A percentile compares a stretch with the other conserved stretches of the same genome.
These are phyloP conservation scores for Veloboletus limbatus DNA, from an alignment of 1,284 basidiomycete species.

Conservation along the genomic window DNA sequence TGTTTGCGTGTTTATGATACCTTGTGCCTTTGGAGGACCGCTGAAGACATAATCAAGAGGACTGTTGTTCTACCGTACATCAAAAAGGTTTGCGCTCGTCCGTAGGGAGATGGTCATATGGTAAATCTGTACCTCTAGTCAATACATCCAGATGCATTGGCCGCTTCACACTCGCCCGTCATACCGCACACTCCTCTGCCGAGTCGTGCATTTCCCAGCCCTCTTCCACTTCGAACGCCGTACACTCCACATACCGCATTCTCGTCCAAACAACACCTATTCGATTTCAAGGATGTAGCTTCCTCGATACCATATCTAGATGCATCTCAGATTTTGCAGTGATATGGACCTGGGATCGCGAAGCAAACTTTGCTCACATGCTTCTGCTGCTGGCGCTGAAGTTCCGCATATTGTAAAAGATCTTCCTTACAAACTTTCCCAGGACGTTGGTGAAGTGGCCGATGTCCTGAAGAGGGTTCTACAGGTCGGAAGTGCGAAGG, in stretches of 20 bases:
- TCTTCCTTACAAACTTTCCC: conserved; percentile 87
- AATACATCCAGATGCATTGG: conserved; percentile 66
- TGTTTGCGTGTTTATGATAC: conserved; percentile 82
- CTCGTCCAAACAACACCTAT: conserved; percentile 48
- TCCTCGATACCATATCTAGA: conserved; percentile 52
- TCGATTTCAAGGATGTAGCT: conserved; percentile 32
- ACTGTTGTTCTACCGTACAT: conserved; percentile 74
- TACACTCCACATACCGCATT: conserved; percentile 64
- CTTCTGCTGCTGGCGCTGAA: no score
- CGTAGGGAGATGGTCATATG: neutral
- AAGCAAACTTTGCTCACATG: conserved; percentile 89
- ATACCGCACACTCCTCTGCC: conserved; percentile 62
- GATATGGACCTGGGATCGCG: conserved; percentile 85
- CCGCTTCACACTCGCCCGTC: conserved; percentile 67
- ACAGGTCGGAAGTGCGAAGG: conserved; percentile 61
- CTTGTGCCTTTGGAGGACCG: conserved; percentile 78
- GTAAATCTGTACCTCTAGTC: conserved; percentile 45
- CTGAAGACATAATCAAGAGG: conserved; percentile 77
- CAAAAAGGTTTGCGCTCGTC: conserved; percentile 54
- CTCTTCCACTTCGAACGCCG: conserved; percentile 67
- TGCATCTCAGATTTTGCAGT: conserved; percentile 67
- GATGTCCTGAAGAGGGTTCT: conserved; percentile 80
- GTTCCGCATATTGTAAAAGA: conserved; percentile 98
- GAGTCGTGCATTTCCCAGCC: conserved; percentile 17
- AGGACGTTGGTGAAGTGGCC: conserved; percentile 77